A percentile compares a stretch with the other conserved stretches of the same genome.
phyloP scores from a whole-genome alignment of 768 basidiomycete genomes.

The Tylopilus sp. region DNA sequence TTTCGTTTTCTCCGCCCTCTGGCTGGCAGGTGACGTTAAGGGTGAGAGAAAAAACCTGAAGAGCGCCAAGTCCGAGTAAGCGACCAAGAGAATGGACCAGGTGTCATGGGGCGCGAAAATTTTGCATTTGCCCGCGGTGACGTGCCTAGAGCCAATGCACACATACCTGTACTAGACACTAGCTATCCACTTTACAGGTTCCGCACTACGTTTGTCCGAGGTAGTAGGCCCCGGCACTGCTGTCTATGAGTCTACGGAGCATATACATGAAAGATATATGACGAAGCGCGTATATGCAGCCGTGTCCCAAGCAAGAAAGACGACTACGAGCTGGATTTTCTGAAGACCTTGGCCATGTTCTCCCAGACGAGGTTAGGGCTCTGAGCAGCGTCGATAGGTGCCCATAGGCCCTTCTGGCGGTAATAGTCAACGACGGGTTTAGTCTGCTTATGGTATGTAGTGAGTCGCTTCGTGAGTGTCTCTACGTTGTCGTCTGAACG shows the following conservation, averaged over 20 bases:
- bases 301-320: not conserved
- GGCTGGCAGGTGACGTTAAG: constrained; percentile 80
- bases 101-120: constrained; percentile 1
- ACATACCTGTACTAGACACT: constrained; percentile 23
- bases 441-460: constrained; percentile 90
- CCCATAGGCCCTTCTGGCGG: constrained; percentile 87
- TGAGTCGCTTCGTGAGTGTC: constrained; percentile 84
- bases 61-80: constrained; percentile 28
- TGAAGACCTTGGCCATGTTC: constrained; percentile 64
- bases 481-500: constrained; percentile 98
- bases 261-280: constrained; percentile 28
- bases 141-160: constrained; percentile 6
- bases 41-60: constrained; percentile 53
- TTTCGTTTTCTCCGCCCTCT: constrained; percentile 80
- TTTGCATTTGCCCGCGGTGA: constrained; percentile 3
- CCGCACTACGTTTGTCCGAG: not conserved
- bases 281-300: constrained; percentile 2
- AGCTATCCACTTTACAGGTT: not conserved
- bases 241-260: constrained; percentile 18
- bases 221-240: constrained; percentile 1
- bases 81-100: not conserved
- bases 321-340: constrained; percentile 23
- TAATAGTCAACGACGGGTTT: constrained; percentile 97
- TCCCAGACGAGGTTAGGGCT: constrained; percentile 92
- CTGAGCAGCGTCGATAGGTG: constrained; percentile 90